Base-by-base conservation (phyloP, 2,329 filamentous ascomycete species). In the Diplodia mutila region DNA sequence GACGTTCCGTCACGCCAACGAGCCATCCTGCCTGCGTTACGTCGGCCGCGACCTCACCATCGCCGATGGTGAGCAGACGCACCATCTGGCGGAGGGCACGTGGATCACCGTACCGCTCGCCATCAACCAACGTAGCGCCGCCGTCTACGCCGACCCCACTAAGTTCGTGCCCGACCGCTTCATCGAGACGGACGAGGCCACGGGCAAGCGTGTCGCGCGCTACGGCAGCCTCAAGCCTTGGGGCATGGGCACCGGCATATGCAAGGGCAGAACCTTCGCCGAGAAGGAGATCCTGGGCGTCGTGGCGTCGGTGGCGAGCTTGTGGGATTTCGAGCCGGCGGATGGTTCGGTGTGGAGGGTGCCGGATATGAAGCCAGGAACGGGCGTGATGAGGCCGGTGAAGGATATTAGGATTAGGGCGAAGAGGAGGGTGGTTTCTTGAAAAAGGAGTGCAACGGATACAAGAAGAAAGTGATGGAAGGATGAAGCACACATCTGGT, bases 281-380 rank as follows among this genome's bases (percentile, higher is more conserved):
- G 82, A 86, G 71, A 79, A 81, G 57, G 80, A 85, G 71, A 80
- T 83, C 21, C 70, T 88, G 52, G 75, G 82, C 27, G 83, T 86
- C 53, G 80, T 82, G 1, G 85, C 85, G 18, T 81, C 82, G 1
- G 80, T 89, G 25, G 72, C 88, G 23, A 78, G 81, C 6, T 80
- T 86, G 71, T 89, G 86, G 85, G 84, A 88, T 52, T 82, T 89
- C 67, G 77, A 84, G 66, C 80, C 85, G 0, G 79, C 67, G 12
- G 46, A 25, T n/a, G 67, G 65, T 8, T 67, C 64, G 16, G 32
- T 25, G 39, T 70, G 69, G 69, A 55, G 66, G 34, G 53, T 70
- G 29, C 69, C 69, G 18, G 59, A 34, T 7, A 67, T 61, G 67
- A n/a, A 34, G 49, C 69, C 69, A 0, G 69, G 69, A 3, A 69